Evolutionary conservation across 2,329 filamentous ascomycete genomes (phyloP).

Genomic region (Aureobasidium sp.): DNA sequence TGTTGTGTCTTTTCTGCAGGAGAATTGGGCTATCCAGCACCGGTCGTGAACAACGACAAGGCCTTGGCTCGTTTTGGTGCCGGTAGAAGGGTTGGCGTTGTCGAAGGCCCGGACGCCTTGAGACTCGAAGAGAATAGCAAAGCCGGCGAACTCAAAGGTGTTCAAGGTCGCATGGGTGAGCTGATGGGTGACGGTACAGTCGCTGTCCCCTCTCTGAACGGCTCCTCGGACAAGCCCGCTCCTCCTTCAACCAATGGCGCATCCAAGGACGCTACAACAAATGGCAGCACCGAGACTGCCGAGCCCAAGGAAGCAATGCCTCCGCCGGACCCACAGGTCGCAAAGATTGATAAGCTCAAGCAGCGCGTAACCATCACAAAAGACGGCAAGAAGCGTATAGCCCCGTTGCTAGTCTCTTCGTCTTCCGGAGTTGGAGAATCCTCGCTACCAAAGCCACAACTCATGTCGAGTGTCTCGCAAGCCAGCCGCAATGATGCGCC

Average conservation of each 20-base stretch:
- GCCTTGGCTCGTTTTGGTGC: slow-evolving; percentile 88
- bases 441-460: slow-evolving; percentile 78
- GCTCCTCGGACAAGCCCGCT: slow-evolving; percentile 21
- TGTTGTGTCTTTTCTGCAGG: slow-evolving; percentile 74
- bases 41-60: slow-evolving; percentile 83
- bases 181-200: slow-evolving; percentile 79
- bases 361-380: slow-evolving; percentile 91
- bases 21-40: slow-evolving; percentile 83
- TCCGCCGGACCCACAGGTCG: slow-evolving; percentile 47
- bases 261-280: slow-evolving; percentile 27
- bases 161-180: slow-evolving; percentile 95
- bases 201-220: slow-evolving; percentile 40
- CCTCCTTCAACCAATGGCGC: slow-evolving; percentile 40
- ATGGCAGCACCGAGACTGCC: slow-evolving; percentile 24
- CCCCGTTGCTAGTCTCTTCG: slow-evolving; percentile 77
- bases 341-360: slow-evolving; percentile 65
- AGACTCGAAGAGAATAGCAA: slow-evolving; percentile 87
- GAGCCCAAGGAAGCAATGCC: slow-evolving; percentile 45
- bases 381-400: slow-evolving; percentile 93
- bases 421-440: slow-evolving; percentile 81
- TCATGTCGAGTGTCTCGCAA: slow-evolving; percentile 62
- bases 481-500: slow-evolving; percentile 57
- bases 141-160: slow-evolving; percentile 78
- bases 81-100: slow-evolving; percentile 80
- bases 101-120: slow-evolving; percentile 85